Percentiles rank a stretch among this genome's conserved stretches.
phyloP scores from a whole-genome alignment of 495 filamentous ascomycete species.

The Melanomma pulvis-pyrius region DNA sequence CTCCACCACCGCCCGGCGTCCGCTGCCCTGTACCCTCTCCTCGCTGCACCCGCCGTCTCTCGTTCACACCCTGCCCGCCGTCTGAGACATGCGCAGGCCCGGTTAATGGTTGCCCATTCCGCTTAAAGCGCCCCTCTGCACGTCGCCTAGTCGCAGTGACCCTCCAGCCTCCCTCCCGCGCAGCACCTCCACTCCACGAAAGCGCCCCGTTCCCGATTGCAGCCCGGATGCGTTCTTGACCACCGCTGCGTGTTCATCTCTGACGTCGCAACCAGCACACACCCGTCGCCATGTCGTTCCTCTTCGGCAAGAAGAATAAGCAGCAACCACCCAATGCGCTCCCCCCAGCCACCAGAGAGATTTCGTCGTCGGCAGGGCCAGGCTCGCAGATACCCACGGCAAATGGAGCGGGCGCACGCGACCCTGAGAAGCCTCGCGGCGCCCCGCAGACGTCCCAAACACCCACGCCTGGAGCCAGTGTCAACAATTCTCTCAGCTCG shows the following conservation, averaged over 20 bases:
- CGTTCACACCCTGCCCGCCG: not conserved
- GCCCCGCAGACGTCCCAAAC: slow-evolving; percentile 52
- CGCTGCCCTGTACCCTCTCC: not conserved
- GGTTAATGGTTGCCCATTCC: slow-evolving; percentile 6
- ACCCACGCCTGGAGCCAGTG: slow-evolving; percentile 64
- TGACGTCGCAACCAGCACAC: slow-evolving; percentile 26
- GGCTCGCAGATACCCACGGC: slow-evolving; percentile 42
- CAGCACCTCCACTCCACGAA: slow-evolving; percentile 1
- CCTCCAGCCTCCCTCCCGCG: slow-evolving; percentile 13
- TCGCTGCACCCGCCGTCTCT: not conserved
- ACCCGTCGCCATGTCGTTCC: slow-evolving; percentile 65
- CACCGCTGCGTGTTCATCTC: slow-evolving; percentile 12
- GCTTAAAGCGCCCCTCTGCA: slow-evolving; percentile 11
- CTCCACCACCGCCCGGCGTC: not conserved
- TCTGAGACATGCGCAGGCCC: slow-evolving; percentile 19
- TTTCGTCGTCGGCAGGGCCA: slow-evolving; percentile 45
- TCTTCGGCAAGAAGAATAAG: slow-evolving; percentile 70
- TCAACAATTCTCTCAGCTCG: slow-evolving; percentile 66
- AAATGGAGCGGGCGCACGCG: slow-evolving; percentile 36
- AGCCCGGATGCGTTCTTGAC: slow-evolving; percentile 30
- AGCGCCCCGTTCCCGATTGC: not conserved
- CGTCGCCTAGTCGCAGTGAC: not conserved
- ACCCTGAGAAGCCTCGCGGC: slow-evolving; percentile 39
- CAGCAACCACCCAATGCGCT: slow-evolving; percentile 53
- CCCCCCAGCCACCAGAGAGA: slow-evolving; percentile 58